Conservation (phyloP, 805 yeast genomes). For the Huiozyma sinensis region DNA sequence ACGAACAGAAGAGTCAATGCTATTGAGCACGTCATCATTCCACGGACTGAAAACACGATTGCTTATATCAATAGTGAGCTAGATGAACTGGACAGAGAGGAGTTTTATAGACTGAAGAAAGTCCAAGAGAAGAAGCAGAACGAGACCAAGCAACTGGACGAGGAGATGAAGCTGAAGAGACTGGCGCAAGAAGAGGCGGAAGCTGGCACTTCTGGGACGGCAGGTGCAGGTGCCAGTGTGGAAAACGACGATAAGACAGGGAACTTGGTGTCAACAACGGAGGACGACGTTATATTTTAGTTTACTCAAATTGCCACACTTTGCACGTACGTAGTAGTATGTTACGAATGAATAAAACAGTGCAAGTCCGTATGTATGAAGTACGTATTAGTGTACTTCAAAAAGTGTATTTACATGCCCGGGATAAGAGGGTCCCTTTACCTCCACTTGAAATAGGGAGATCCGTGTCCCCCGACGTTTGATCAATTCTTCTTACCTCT, state of each 20-base stretch:
- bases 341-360: not conserved
- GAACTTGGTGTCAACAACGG: conserved; percentile 30
- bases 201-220: conserved; percentile 19
- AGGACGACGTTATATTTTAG: conserved; percentile 38
- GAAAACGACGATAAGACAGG: conserved; percentile 13
- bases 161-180: conserved; percentile 30
- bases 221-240: conserved; percentile 6
- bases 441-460: no score
- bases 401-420: conserved; percentile 6
- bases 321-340: not conserved
- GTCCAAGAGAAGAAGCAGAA: conserved; percentile 90
- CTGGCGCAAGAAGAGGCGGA: conserved; percentile 13
- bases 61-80: conserved; percentile 85
- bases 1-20: conserved; percentile 98
- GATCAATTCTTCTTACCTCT: conserved; percentile 43
- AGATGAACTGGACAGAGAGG: conserved; percentile 97
- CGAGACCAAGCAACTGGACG: conserved; percentile 57
- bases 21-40: conserved; percentile 94
- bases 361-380: conserved; percentile 2
- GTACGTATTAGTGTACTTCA: not conserved
- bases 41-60: conserved; percentile 94
- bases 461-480: no score
- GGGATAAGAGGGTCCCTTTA: not conserved
- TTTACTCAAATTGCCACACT: no score
- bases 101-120: conserved; percentile 90